Base-by-base conservation (phyloP, 441 rosid genomes). In the Arabidopsis lyrata region DNA sequence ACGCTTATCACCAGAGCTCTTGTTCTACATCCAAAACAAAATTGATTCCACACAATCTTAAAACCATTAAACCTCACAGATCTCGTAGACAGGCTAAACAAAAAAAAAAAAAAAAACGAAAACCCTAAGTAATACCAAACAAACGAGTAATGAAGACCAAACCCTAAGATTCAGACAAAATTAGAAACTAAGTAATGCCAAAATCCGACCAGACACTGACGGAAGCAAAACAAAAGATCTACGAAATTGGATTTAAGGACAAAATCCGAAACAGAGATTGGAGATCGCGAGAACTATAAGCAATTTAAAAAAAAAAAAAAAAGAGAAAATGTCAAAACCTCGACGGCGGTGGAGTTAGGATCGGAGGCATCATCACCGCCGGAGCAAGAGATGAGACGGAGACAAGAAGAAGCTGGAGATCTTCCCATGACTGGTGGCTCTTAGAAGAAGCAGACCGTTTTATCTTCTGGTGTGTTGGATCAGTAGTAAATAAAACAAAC, bases 361-460 rank as follows among this genome's bases (percentile, higher is more conserved):
- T 78, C 81, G 47, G 86, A 73, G 5, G 74, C 64, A 41, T 83
- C 80, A 5, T 93, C 84, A 71, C 83, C 87, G 72, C 95, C 66
- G 31, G 91, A 87, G 79, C 98, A 95, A 13, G 91, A 55, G 63
- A 92, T 90, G 81, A 95, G 83, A 32, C 88, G 91, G 80, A 95
- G 83, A 84, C 99, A 95, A 57, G 97, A 87, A 65, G 82, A 87
- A 65, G 83, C 74, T 63, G 75, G 74, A 69, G 98, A 85, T 88
- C 91, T 87, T 82, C 97, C 97, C 98, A 92, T 92, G 64, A 59
- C 49, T 42, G 18, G 15, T 6, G 5, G 15, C 14, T 66, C 22
- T 35, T 36, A 16, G 22, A 18, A 16, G 32, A 70, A 39, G 31
- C 60, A 18, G 68, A 68, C 74, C 73, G 70, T 63, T 48, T 44